Evolutionary conservation across 1,284 basidiomycete species (phyloP).

Genomic region (Microbotryum scabiosae): DNA sequence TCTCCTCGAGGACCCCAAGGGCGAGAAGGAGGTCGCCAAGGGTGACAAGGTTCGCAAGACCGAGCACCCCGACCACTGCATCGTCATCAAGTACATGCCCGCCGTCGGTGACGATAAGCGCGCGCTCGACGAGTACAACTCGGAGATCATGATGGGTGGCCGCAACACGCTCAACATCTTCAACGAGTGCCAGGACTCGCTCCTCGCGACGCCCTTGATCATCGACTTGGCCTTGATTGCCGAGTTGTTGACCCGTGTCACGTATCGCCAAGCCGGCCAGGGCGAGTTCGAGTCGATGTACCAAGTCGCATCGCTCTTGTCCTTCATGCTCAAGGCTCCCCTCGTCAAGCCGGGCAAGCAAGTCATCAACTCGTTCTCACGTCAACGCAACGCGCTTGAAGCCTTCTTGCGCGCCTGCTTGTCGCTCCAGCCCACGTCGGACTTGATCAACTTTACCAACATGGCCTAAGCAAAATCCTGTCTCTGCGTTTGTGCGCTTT

Average conservation of each 20-base stretch:
- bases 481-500: not conserved
- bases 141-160: slow-evolving; percentile 60
- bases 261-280: slow-evolving; percentile 58
- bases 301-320: slow-evolving; percentile 76
- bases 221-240: slow-evolving; percentile 88
- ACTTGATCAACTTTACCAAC: slow-evolving; percentile 50
- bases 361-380: slow-evolving; percentile 88
- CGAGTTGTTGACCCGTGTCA: slow-evolving; percentile 86
- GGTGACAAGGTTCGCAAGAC: slow-evolving; percentile 50
- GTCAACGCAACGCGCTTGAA: slow-evolving; percentile 91
- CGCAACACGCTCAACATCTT: slow-evolving; percentile 62
- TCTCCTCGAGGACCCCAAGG: slow-evolving; percentile 43
- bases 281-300: slow-evolving; percentile 64
- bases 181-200: slow-evolving; percentile 95
- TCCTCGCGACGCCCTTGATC: slow-evolving; percentile 91
- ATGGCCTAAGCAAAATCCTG: slow-evolving; percentile 1
- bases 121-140: slow-evolving; percentile 98
- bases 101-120: slow-evolving; percentile 95
- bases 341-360: slow-evolving; percentile 91
- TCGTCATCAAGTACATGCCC: slow-evolving; percentile 52
- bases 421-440: slow-evolving; percentile 70
- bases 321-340: slow-evolving; percentile 77
- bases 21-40: slow-evolving; percentile 32
- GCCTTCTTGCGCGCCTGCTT: slow-evolving; percentile 78
- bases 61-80: slow-evolving; percentile 94